These are phyloP conservation scores for Pichia gijzeniarum DNA, from an alignment of 805 yeast species.

Conservation along the genomic window DNA sequence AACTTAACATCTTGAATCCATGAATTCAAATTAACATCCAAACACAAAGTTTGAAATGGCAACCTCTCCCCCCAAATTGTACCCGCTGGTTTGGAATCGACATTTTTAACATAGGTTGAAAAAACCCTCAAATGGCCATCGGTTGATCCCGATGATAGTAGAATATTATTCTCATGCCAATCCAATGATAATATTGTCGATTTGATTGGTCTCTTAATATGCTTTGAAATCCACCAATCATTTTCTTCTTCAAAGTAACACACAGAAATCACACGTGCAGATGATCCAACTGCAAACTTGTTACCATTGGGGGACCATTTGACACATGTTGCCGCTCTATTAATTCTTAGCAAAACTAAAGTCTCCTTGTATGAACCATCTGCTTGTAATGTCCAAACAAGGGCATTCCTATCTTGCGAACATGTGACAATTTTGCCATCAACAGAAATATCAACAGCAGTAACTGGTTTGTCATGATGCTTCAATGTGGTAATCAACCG, in stretches of 20 bases:
- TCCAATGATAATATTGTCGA: constrained; percentile 76
- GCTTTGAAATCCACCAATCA: constrained; percentile 99
- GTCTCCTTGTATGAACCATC: constrained; percentile 72
- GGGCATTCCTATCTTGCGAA: constrained; percentile 95
- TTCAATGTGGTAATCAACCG: constrained; percentile 56
- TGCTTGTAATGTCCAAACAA: constrained; percentile 82
- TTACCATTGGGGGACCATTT: constrained; percentile 93
- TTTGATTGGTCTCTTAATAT: constrained; percentile 89
- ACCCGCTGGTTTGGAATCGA: constrained; percentile 76
- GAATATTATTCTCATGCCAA: constrained; percentile 92
- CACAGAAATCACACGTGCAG: constrained; percentile 89
- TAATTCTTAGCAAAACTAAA: constrained; percentile 83
- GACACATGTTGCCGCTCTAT: constrained; percentile 91
- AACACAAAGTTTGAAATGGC: constrained; percentile 89
- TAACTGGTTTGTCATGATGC: constrained; percentile 90
- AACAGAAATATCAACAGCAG: constrained; percentile 85
- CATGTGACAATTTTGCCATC: constrained; percentile 93
- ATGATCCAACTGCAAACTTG: constrained; percentile 96
- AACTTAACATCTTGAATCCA: constrained; percentile 92
- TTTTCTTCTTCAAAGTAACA: constrained; percentile 94
- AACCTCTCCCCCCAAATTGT: constrained; percentile 91
- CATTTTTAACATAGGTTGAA: constrained; percentile 80
- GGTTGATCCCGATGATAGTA: constrained; percentile 85
- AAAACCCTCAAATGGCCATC: constrained; percentile 91
- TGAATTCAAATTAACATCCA: constrained; percentile 69